Base-by-base conservation (phyloP, 208 protist species). In the Leishmania gerbilli region DNA sequence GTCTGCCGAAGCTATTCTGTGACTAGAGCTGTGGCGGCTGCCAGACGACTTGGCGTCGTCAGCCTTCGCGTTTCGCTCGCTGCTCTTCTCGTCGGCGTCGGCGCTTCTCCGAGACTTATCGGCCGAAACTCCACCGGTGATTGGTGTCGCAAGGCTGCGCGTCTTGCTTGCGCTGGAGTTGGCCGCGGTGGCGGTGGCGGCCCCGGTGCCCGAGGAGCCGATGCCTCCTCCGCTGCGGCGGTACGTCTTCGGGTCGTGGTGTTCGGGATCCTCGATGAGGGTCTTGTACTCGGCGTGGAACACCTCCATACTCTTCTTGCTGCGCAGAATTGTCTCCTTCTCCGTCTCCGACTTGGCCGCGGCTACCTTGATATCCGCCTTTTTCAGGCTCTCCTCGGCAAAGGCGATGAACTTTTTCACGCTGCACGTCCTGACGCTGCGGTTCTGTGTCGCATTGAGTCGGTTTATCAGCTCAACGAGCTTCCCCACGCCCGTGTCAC, bases 201-300 rank as follows among this genome's bases (percentile, higher is more conserved):
- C 51, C 34, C 71, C 77, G 17, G 56, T 62, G 24, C 62, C 77
- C 37, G 74, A 58, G 31, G 71, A 64, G 24, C 55, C 71, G 71
- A 77, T 84, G 27, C 81, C 58, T 31, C 79, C 79, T 15, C 87
- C 82, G 82, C 86, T 87, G 74, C 87, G 87, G 60, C 88, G 88
- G 79, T 88, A 91, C 19, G 82, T 89, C 83, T 88, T 91, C 11
- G 88, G 83, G 84, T 91, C 88, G 64, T 82, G 79, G 78, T 91
- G 85, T 40, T 88, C 80, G 13, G 88, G 88, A 77, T 91, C 86
- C 40, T 85, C 88, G 42, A 87, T 80, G 62, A 91, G 86, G 9
- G 85, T 81, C 81, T 89, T 91, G 86, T 91, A 91, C 84, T 93
- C 90, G 24, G 45, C 82, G 77, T 88, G 83, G 56, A 92, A 90